A percentile compares a stretch with the other conserved stretches of the same genome.
Evolutionary conservation across 805 yeast species (phyloP).

Genomic region (Candida ascalaphidarum): DNA sequence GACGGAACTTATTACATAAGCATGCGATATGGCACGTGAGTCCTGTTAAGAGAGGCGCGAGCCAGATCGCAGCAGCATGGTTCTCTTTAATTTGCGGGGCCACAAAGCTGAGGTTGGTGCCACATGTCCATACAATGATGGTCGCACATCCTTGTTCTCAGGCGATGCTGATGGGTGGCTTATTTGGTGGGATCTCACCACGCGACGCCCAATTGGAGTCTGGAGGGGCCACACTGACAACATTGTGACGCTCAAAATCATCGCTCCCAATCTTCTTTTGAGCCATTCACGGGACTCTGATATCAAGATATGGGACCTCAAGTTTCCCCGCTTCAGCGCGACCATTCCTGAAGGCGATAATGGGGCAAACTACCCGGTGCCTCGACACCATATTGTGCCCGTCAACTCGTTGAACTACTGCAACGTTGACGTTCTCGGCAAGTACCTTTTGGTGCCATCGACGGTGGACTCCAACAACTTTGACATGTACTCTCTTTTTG

Average conservation of each 20-base stretch:
- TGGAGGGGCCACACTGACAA: conserved; percentile 55
- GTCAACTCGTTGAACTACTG: conserved; percentile 71
- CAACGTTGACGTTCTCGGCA: conserved; percentile 39
- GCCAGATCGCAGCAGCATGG: too few relatives aligned
- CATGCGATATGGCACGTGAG: too few relatives aligned
- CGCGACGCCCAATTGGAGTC: conserved; percentile 45
- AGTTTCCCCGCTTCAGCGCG: conserved; percentile 2
- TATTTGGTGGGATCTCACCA: conserved; percentile 55
- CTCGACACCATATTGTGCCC: conserved; percentile 41
- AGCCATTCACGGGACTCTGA: conserved; percentile 66
- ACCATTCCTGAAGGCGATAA: background rate
- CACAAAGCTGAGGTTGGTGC: conserved; percentile 11
- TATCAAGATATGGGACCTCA: conserved; percentile 37
- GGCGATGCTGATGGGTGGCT: conserved; percentile 59
- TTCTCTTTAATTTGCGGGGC: conserved; percentile 12
- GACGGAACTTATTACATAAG: too few relatives aligned
- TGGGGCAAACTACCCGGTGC: background rate
- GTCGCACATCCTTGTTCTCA: conserved; percentile 27
- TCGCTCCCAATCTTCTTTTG: conserved; percentile 21
- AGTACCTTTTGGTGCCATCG: conserved; percentile 48
- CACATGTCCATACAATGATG: conserved; percentile 1
- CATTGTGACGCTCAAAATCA: conserved; percentile 37
- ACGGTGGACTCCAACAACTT: conserved; percentile 54
- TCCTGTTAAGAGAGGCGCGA: too few relatives aligned
- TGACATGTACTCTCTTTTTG: conserved; percentile 46